Conservation (phyloP, 176 grass and related monocot species). For the Triticum timopheevii region DNA sequence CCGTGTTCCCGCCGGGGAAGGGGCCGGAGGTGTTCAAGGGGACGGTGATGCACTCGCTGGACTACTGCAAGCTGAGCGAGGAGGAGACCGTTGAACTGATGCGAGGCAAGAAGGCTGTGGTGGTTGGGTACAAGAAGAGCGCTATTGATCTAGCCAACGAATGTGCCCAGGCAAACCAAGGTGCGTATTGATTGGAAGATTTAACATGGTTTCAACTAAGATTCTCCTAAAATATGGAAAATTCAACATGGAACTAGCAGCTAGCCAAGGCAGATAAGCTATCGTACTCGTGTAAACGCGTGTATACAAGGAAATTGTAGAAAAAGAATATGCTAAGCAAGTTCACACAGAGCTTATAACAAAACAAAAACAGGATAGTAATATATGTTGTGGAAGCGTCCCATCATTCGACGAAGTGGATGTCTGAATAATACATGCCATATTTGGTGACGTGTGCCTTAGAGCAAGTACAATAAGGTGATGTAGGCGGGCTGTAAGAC, state of each 20-base stretch:
- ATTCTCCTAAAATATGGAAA: background rate
- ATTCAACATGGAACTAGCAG: background rate
- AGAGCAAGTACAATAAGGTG: too few species aligned
- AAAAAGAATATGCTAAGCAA: constrained; percentile 28
- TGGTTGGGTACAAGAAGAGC: constrained; percentile 97
- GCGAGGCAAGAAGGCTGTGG: constrained; percentile 88
- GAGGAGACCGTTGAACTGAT: constrained; percentile 65
- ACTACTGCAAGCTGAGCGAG: constrained; percentile 87
- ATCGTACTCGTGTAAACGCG: background rate
- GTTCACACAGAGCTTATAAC: constrained; percentile 24
- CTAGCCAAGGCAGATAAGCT: background rate
- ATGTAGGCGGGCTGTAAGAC: too few species aligned
- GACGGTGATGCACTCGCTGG: constrained; percentile 78
- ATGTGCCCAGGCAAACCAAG: constrained; percentile 89
- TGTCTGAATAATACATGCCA: background rate
- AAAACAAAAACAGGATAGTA: background rate
- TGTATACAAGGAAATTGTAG: background rate
- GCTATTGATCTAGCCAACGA: constrained; percentile 88
- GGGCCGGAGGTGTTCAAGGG: constrained; percentile 80
- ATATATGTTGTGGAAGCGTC: background rate
- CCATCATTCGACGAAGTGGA: constrained; percentile 4
- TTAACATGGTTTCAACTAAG: background rate
- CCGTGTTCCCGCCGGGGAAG: constrained; percentile 55
- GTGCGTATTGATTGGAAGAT: constrained; percentile 19
- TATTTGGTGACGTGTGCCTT: background rate